A percentile compares a stretch with the other conserved stretches of the same genome.
These are phyloP conservation scores for Karstenula rhodostoma DNA, from an alignment of 2,329 filamentous ascomycete species.

Conservation along the genomic window DNA sequence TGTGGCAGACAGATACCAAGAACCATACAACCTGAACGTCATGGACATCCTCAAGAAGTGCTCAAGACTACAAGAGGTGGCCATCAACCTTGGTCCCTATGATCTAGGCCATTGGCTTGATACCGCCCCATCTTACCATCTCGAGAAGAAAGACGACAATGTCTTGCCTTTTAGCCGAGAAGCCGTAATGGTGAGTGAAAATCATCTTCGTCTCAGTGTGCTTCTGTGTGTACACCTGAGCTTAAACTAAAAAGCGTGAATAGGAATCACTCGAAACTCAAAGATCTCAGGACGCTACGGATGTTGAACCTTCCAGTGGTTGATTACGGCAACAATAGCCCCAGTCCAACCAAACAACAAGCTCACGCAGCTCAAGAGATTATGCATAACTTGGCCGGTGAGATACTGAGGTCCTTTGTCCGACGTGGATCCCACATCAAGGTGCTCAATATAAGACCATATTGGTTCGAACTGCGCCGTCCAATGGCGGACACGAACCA, in stretches of 20 bases:
- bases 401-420: neutral
- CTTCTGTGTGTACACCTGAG: too few species aligned
- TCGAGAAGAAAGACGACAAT: neutral
- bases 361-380: neutral
- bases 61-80: neutral
- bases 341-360: neutral
- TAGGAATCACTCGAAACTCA: neutral
- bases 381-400: neutral
- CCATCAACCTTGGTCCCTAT: neutral
- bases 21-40: neutral
- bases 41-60: neutral
- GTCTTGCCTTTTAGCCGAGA: too few species aligned
- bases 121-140: neutral
- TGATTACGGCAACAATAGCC: neutral
- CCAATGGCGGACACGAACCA: neutral
- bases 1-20: neutral
- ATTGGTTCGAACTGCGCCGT: too few species aligned
- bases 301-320: neutral
- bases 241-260: neutral
- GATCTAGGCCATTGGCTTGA: neutral
- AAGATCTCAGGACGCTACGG: neutral
- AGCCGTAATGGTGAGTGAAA: too few species aligned
- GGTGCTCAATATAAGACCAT: too few species aligned
- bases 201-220: too few species aligned
- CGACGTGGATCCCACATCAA: too few species aligned